A percentile compares a stretch with the other conserved stretches of the same genome.
These are phyloP conservation scores for Trichoderma pleuroti DNA, from an alignment of 2,329 filamentous ascomycete genomes.

Conservation along the genomic window DNA sequence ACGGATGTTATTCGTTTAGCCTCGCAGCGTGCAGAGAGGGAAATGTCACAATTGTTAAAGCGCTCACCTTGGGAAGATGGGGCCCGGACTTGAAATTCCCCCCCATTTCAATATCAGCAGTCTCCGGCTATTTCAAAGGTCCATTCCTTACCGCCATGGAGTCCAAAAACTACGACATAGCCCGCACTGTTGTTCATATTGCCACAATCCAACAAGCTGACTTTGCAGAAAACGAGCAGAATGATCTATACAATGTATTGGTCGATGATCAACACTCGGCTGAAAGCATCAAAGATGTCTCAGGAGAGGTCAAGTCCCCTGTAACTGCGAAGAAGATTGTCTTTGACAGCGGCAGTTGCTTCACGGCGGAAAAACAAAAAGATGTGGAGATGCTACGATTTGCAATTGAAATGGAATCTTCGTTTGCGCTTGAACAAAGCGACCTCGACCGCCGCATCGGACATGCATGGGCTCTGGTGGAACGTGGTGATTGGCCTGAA, in stretches of 20 bases:
- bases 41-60: not conserved
- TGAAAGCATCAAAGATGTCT: not conserved
- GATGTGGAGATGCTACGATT: not conserved
- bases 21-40: not conserved
- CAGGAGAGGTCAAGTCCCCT: not conserved
- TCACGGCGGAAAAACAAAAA: not conserved
- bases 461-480: not conserved
- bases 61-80: not conserved
- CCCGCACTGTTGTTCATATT: not conserved
- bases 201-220: not conserved
- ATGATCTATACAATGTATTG: not conserved
- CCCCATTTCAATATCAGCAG: not conserved
- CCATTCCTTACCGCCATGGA: not conserved
- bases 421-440: not conserved
- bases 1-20: not conserved
- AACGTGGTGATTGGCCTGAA: not conserved
- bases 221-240: not conserved
- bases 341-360: not conserved
- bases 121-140: not conserved
- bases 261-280: not conserved
- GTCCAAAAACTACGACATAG: not conserved
- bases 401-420: not conserved
- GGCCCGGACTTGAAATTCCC: not conserved
- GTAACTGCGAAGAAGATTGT: not conserved
- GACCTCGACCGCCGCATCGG: not conserved